Evolutionary conservation across 139 green algal species (phyloP).

Genomic region (Microglena sp.): DNA sequence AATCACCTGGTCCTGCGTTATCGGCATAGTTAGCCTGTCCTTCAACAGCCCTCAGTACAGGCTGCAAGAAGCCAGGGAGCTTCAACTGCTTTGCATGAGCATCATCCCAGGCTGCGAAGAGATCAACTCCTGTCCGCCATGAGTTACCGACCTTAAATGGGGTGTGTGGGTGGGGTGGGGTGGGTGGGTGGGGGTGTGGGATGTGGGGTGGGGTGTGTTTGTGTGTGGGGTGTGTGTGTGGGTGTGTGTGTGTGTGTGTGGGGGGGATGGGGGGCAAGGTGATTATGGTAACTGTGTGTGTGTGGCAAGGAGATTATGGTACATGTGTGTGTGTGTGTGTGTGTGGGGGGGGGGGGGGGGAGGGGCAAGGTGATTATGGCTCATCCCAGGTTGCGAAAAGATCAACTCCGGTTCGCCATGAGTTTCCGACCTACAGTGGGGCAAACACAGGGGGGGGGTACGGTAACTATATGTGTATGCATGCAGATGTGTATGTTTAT

Average conservation of each 20-base stretch:
- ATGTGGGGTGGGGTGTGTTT: no score
- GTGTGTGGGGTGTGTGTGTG: no score
- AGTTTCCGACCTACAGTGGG: constrained; percentile 27
- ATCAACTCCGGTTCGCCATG: constrained; percentile 30
- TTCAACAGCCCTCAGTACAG: constrained; percentile 14
- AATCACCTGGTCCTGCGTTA: not conserved
- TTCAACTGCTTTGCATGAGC: constrained; percentile 15
- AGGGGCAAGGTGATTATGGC: no score
- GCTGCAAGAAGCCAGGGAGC: constrained; percentile 29
- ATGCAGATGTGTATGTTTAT: not conserved
- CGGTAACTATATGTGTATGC: not conserved
- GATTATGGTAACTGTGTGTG: no score
- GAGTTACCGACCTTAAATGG: constrained; percentile 27
- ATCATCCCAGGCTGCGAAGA: constrained; percentile 37
- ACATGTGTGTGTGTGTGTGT: no score
- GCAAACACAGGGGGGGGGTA: no score
- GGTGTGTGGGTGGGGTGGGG: no score
- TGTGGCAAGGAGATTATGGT: no score
- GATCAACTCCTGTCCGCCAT: constrained; percentile 30
- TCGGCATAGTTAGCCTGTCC: not conserved
- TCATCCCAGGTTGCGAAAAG: constrained; percentile 37
- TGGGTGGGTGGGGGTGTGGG: no score
- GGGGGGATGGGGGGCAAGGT: no score
- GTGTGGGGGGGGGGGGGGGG: no score
- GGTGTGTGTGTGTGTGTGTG: no score